Conservation (phyloP, 2,329 filamentous ascomycete genomes). For the Aureobasidium pullulans region DNA sequence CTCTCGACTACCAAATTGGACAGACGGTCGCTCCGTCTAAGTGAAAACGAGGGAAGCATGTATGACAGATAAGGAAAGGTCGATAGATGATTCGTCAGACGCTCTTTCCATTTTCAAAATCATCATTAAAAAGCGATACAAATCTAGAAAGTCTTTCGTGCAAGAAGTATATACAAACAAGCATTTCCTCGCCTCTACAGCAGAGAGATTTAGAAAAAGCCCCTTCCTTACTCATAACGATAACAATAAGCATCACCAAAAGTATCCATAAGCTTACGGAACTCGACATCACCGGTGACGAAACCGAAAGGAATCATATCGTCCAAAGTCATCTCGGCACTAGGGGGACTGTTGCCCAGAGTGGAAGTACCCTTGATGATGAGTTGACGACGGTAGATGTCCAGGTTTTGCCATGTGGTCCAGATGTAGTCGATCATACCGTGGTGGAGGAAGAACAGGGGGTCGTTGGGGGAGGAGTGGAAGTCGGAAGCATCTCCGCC, state of each 20-base stretch:
- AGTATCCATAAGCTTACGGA: constrained; percentile 26
- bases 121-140: too few species aligned
- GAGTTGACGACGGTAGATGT: constrained; percentile 31
- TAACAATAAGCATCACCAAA: constrained; percentile 27
- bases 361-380: constrained; percentile 39
- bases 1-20: too few species aligned
- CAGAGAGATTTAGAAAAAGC: not conserved
- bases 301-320: constrained; percentile 32
- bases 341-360: constrained; percentile 36
- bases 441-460: constrained; percentile 41
- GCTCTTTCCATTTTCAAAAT: too few species aligned
- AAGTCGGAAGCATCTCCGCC: constrained; percentile 42
- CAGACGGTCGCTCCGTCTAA: too few species aligned
- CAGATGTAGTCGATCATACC: constrained; percentile 41
- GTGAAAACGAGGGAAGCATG: too few species aligned
- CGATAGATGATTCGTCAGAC: not conserved
- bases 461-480: constrained; percentile 39
- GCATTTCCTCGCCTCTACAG: too few species aligned
- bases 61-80: too few species aligned
- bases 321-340: constrained; percentile 39
- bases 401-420: constrained; percentile 45
- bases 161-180: too few species aligned
- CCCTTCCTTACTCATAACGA: constrained; percentile 21
- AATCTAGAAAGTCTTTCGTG: too few species aligned
- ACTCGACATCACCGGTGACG: constrained; percentile 20